Evolutionary conservation across 768 basidiomycete species (phyloP), one percentile per base, ranked within the genome.

Genomic region (Pisolithus microcarpus): DNA sequence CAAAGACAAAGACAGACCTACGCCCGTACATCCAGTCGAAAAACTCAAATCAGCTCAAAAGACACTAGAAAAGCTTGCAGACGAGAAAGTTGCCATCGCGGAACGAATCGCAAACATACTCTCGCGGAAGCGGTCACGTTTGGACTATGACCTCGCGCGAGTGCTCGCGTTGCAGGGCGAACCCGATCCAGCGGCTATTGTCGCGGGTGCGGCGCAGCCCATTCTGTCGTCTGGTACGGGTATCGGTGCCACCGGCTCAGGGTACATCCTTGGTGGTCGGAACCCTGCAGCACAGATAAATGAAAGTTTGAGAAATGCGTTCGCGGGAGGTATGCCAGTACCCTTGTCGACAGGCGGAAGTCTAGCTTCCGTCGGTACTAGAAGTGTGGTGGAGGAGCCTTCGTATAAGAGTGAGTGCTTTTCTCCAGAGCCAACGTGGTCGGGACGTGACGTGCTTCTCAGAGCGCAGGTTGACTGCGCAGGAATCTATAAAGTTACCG

Each of bases 131-230:
- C 69, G 71, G 43, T 72, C 75, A 16, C 66, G 75, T 15, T 61
- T 79, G 42, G 77, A 80, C 37, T 60, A 72, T 49, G 77, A 80
- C 54, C 63, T 79, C 2, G 63, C 61, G 16, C 65, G 65, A 26
- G 75, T 76, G 21, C 66, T 76, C 26, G 62, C 70, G 36, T 55
- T 76, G 38, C 75, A 75, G 56, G 75, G 75, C 18, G 75, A 77
- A 46, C 57, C 58, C 0, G 72, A 71, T 40, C 67, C 69, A 16
- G 67, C 65, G 18, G 65, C 61, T 2, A 56, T 68, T 34, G 62
- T 61, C 11, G 61, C 63, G 38, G 65, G 65, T 46, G 56, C 56
- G 49, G 59, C 53, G 48, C 67, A 52, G 53, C 60, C 59, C 23
- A 19, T 46, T 31, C 48, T 56, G 50, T 58, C 56, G 38, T 46